Base-by-base conservation (phyloP, 306 rosid genomes). In the Prunus mume region DNA sequence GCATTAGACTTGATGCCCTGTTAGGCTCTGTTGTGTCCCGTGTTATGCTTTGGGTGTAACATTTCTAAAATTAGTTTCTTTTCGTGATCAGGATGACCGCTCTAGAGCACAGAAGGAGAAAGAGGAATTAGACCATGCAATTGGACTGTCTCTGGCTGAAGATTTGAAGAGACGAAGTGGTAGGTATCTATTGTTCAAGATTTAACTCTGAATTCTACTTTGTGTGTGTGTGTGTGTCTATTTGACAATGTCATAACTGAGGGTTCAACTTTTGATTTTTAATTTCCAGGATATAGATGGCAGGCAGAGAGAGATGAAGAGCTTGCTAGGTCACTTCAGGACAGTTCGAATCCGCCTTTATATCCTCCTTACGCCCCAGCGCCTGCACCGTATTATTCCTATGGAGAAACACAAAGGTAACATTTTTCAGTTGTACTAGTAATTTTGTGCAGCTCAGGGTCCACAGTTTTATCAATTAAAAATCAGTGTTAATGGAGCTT, bases 81-180 rank as follows among this genome's bases (percentile, higher is more conserved):
- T 17, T 14, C 78, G 79, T 72, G 38, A 72, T 79, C 85, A 96
- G 99, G 94, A 90, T 62, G 97, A 87, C 61, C 89, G 79, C 18
- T 69, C 86, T 79, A 88, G 93, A 82, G 75, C 93, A 61, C 92
- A 75, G 74, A 92, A 91, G 84, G 99, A 91, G 73, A 91, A 87
- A 78, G 93, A 89, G 27, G 97, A 90, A 69, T 75, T 86, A 7
- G 98, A 90, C 68, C 96, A 71, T 81, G 93, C 93, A 38, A 85
- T 86, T 79, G 82, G 91, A 30, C 90, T 83, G 72, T 91, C 99
- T 75, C 71, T 87, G 54, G 84, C 83, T 22, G 98, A 92, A 71
- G 97, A 91, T 89, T 78, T 70, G 47, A 91, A 88, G 85, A 86
- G 81, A 77, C 90, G 88, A 73, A 85, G 84, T 18, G 88, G 97